phyloP scores from a whole-genome alignment of 768 basidiomycete genomes.

The Auricularia sp. region DNA sequence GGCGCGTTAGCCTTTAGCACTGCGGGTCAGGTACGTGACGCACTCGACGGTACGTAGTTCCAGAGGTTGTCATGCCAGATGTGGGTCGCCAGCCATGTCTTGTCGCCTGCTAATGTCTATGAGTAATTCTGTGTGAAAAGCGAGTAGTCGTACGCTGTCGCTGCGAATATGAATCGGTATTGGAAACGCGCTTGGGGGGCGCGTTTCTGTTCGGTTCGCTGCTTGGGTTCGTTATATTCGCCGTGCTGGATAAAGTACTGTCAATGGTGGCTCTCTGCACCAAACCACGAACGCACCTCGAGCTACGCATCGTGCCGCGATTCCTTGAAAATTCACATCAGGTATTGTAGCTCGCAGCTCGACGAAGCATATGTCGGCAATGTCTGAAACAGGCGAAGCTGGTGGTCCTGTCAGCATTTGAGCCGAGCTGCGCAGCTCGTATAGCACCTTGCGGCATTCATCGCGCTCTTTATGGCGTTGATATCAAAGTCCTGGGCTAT shows the following conservation, averaged over 20 bases:
- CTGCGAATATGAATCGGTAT: constrained; percentile 51
- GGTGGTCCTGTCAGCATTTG: too few species aligned
- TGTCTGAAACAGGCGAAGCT: constrained; percentile 35
- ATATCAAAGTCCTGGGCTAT: constrained; percentile 87
- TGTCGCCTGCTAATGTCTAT: constrained; percentile 44
- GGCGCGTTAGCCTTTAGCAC: background rate
- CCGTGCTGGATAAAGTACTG: background rate
- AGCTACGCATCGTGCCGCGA: constrained; percentile 70
- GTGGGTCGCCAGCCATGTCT: constrained; percentile 92
- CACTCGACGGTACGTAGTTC: constrained; percentile 70
- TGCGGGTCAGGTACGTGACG: constrained; percentile 11
- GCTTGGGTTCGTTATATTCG: too few species aligned
- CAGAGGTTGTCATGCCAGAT: constrained; percentile 90
- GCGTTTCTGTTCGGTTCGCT: constrained; percentile 47
- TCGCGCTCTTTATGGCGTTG: constrained; percentile 76
- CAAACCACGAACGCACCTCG: constrained; percentile 46
- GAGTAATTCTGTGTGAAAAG: background rate
- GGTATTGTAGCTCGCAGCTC: too few species aligned
- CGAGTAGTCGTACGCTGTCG: constrained; percentile 55
- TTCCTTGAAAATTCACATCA: too few species aligned
- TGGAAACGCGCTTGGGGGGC: constrained; percentile 44
- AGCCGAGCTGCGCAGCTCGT: constrained; percentile 7
- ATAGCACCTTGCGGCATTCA: constrained; percentile 60
- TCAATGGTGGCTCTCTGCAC: background rate
- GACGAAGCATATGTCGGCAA: constrained; percentile 85